Base-by-base conservation (phyloP, 495 filamentous ascomycete species). In the Podospora fimiseda region DNA sequence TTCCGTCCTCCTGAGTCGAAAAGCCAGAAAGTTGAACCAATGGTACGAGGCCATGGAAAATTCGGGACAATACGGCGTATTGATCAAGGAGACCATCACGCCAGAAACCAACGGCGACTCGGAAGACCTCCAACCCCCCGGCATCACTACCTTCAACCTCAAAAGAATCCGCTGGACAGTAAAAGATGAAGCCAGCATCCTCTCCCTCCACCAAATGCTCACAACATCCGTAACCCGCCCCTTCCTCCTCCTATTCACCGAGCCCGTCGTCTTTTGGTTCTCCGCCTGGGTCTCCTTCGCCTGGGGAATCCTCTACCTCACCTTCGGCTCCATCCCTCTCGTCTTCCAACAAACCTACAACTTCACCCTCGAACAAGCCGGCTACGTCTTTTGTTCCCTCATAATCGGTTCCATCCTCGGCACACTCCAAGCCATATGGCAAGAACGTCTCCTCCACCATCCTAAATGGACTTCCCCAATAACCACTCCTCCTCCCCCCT, bases 201-300 rank as follows among this genome's bases (percentile, higher is more conserved):
- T 76, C 21, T 87, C 80, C 4, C 57, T 95, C 36, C 59, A 56
- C 9, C 80, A 79, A 56, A 89, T 92, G 83, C 85, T 96, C 49
- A 71, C 74, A 22, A 80, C 89, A 21, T 93, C 89, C 0, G 69
- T 88, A 19, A 87, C 81, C 43, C 79, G 90, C 13, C 90, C 91
- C 4, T 95, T 96, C 69, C 80, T 88, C 52, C 76, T 97, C 24
- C 84, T 97, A 19, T 71, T 88, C 60, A 95, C 90, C 9, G 92
- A 96, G 59, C 88, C 91, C 0, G 89, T 96, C 11, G 90, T 96
- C 16, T 95, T 96, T 72, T 95, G 86, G 73, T 97, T 96, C 69
- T 91, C 87, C 19, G 72, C 94, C 13, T 96, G 92, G 92, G 82
- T 88, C 3, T 75, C 89, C 6, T 96, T 96, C 67, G 84, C 81